Evolutionary conservation across 1,139 yeast genomes (phyloP), one percentile per base, ranked within the genome.

Genomic region (Fermentozyma sake): DNA sequence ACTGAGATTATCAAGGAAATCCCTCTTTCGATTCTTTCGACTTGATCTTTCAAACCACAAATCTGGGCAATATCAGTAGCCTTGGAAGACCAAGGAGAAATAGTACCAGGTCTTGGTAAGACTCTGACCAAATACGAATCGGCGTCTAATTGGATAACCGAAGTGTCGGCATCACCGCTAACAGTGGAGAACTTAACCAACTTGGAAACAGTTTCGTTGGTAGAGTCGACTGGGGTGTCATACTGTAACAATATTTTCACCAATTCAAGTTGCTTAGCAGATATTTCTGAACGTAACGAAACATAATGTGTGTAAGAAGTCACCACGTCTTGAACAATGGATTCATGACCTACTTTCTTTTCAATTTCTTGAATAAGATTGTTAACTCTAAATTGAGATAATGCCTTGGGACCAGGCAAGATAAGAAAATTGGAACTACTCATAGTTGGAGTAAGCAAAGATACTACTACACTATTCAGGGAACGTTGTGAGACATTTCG

Each of bases 41-140:
- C 69, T 35, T 69, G 72, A 10, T 68, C 68, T 22, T 69, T 71
- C 35, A 91, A 70, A 5, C 96, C 96, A 61, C 96, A 86, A 29
- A 84, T 94, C 33, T 77, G 76, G 28, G 93, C 75, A 43, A 93
- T 93, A 57, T 91, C 91, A 24, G 98, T 89, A 19, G 99, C 99
- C 61, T 93, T 93, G 11, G 98, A 89, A 11, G 96, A 86, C 99
- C 99, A 93, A 18, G 98, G 98, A 14, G 97, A 89, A 41, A 91
- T 87, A 14, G 98, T 91, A 35, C 98, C 98, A 7, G 91, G 69
- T 56, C 98, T 77, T 25, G 99, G 98, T 33, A 89, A 69, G 31
- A 93, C 71, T 52, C 94, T 72, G 29, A 91, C 61, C 44, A 87
- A 61, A 38, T 75, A 72, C 19, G 76, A 59, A 48, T 79, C 76